These are phyloP conservation scores for Hymenoscyphus fructigenus DNA, from an alignment of 2,329 filamentous ascomycete genomes.

Conservation along the genomic window DNA sequence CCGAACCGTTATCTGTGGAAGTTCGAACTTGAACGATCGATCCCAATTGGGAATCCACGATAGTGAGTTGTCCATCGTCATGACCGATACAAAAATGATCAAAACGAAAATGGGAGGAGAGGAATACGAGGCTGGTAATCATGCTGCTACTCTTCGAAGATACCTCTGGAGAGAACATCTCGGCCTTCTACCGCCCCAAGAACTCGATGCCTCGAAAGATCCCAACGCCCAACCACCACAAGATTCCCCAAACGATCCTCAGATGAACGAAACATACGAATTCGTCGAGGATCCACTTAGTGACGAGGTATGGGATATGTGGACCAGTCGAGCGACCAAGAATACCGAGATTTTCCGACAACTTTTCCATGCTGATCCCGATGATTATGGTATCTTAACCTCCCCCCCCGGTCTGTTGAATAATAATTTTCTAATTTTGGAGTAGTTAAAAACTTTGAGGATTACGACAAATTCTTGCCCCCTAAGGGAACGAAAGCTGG, in stretches of 20 bases:
- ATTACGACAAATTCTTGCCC: slow-evolving; percentile 79
- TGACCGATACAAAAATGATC: slow-evolving; percentile 76
- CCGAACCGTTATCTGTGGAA: slow-evolving; percentile 78
- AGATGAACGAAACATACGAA: slow-evolving; percentile 60
- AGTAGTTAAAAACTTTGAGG: slow-evolving; percentile 78
- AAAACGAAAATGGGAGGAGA: slow-evolving; percentile 76
- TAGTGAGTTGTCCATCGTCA: slow-evolving; percentile 84
- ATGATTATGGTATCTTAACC: slow-evolving; percentile 65
- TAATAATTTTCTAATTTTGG: neutral
- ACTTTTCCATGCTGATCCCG: slow-evolving; percentile 84
- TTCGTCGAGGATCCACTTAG: slow-evolving; percentile 71
- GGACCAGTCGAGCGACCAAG: slow-evolving; percentile 65
- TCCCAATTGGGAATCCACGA: slow-evolving; percentile 86
- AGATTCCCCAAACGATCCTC: slow-evolving; percentile 64
- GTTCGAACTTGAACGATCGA: slow-evolving; percentile 89
- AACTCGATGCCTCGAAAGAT: slow-evolving; percentile 64
- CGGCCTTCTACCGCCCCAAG: slow-evolving; percentile 74
- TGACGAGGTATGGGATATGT: slow-evolving; percentile 65
- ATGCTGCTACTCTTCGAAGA: slow-evolving; percentile 76
- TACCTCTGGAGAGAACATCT: slow-evolving; percentile 91
- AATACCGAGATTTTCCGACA: slow-evolving; percentile 78
- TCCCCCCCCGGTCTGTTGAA: slow-evolving; percentile 7
- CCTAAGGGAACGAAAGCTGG: slow-evolving; percentile 73
- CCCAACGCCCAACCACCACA: slow-evolving; percentile 70
- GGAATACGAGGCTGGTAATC: slow-evolving; percentile 74